Evolutionary conservation across 805 yeast species (phyloP).

Genomic region (Suhomyces sp.): DNA sequence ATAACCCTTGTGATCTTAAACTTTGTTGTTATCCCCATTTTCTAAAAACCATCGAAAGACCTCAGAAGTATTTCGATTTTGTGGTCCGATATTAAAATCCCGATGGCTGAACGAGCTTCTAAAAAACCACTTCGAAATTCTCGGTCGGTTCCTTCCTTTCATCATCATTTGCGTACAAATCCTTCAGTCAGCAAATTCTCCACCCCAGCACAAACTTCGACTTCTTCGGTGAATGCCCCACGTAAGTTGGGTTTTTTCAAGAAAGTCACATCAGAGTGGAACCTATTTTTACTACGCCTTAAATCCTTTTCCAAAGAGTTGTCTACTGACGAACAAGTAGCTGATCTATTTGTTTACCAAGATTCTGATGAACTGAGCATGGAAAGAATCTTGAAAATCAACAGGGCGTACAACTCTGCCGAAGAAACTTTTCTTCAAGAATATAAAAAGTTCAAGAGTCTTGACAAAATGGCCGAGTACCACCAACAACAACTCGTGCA

Average conservation of each 20-base stretch:
- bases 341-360: conserved; percentile 47
- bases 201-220: conserved; percentile 1
- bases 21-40: too few relatives aligned
- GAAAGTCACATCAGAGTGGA: conserved; percentile 42
- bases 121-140: conserved; percentile 6
- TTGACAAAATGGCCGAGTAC: conserved; percentile 31
- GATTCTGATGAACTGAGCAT: conserved; percentile 30
- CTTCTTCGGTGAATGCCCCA: conserved; percentile 3
- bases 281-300: conserved; percentile 29
- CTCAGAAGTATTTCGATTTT: too few relatives aligned
- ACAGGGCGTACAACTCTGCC: conserved; percentile 22
- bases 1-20: too few relatives aligned
- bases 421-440: conserved; percentile 36
- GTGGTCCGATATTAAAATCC: too few relatives aligned
- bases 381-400: conserved; percentile 20
- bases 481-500: conserved; percentile 18
- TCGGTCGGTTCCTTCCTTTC: conserved; percentile 7
- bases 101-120: conserved; percentile 1
- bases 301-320: conserved; percentile 49
- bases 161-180: conserved; percentile 2
- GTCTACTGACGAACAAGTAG: conserved; percentile 49
- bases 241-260: conserved; percentile 32
- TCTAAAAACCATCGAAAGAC: too few relatives aligned
- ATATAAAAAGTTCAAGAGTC: conserved; percentile 29
- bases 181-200: conserved; percentile 3